Conservation (phyloP, 2,329 filamentous ascomycete species). For the Venturia effusa region DNA sequence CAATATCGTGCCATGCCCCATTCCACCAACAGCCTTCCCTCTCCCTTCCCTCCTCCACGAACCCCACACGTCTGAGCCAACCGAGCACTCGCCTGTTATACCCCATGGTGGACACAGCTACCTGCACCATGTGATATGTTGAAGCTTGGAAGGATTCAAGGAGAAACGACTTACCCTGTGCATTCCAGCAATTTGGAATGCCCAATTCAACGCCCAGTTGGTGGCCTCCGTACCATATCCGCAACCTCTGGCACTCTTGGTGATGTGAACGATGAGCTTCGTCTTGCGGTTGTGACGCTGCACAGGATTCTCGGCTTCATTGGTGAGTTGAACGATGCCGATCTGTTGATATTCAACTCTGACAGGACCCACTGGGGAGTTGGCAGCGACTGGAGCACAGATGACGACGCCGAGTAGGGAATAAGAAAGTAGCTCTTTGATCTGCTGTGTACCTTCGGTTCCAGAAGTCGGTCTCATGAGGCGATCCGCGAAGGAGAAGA, state of each 20-base stretch:
- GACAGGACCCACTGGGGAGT: too few relatives aligned
- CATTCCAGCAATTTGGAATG: neutral
- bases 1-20: slow-evolving; percentile 4
- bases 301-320: neutral
- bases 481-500: neutral
- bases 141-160: neutral
- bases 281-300: neutral
- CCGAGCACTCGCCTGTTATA: neutral
- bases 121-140: neutral
- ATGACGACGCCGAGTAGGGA: neutral
- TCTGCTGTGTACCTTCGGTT: neutral
- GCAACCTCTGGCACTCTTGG: neutral
- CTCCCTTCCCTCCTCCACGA: slow-evolving; percentile 3
- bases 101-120: neutral
- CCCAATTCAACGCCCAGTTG: slow-evolving; percentile 7
- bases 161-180: neutral
- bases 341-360: too few relatives aligned
- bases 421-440: neutral
- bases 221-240: neutral
- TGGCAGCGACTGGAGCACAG: neutral
- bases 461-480: neutral
- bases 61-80: neutral
- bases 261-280: neutral
- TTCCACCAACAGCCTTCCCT: neutral
- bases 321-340: neutral